phyloP scores from a whole-genome alignment of 176 grass and related monocot species.

The Zoysia japonica region DNA sequence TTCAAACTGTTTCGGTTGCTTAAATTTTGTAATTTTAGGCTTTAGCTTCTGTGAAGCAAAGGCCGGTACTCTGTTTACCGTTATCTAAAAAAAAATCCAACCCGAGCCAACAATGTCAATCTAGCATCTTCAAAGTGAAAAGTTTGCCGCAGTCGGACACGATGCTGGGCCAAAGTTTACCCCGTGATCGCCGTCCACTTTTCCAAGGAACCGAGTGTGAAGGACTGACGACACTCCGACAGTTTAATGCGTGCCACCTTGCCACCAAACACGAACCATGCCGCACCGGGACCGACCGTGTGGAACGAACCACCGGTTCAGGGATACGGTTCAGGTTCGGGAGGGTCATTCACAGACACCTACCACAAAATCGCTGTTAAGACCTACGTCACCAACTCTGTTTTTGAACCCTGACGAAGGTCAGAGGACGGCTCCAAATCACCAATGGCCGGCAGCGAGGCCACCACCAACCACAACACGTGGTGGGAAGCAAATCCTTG shows the following conservation, averaged over 20 bases:
- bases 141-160: no score
- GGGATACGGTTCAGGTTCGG: neutral
- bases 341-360: neutral
- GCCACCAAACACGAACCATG: neutral
- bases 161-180: no score
- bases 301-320: neutral
- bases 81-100: no score
- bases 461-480: neutral
- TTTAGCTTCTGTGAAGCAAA: no score
- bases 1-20: no score
- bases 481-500: no score
- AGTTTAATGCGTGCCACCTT: neutral
- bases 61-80: no score
- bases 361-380: neutral
- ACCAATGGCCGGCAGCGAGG: neutral
- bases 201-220: neutral
- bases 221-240: constrained; percentile 7
- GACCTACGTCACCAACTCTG: neutral
- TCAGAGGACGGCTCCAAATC: neutral
- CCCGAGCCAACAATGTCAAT: no score
- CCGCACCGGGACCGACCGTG: neutral
- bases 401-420: neutral
- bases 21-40: no score
- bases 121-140: neutral
- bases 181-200: neutral